Evolutionary conservation across 2,329 filamentous ascomycete species (phyloP).

Genomic region (Pestalotiopsis sp.): DNA sequence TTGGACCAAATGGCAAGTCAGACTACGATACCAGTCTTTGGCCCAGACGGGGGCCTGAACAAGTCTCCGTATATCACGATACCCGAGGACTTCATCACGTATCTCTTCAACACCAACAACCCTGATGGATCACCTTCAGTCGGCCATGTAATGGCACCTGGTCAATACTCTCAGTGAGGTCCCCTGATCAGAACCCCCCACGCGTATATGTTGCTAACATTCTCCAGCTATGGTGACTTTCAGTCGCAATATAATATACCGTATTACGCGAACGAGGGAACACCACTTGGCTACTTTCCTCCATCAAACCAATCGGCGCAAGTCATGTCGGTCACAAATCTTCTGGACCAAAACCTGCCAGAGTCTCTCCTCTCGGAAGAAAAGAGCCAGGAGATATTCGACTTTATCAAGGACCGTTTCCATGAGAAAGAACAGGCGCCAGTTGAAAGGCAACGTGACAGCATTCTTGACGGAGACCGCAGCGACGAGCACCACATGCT

Average conservation of each 20-base stretch:
- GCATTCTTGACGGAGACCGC: slow-evolving; percentile 77
- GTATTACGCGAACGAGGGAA: slow-evolving; percentile 51
- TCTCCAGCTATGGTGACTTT: slow-evolving; percentile 54
- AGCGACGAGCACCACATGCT: slow-evolving; percentile 67
- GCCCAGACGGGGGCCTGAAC: slow-evolving; percentile 74
- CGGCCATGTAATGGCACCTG: slow-evolving; percentile 51
- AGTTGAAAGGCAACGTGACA: slow-evolving; percentile 74
- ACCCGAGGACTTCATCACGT: slow-evolving; percentile 85
- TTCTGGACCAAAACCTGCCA: slow-evolving; percentile 78
- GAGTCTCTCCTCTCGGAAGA: slow-evolving; percentile 84
- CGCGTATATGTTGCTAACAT: slow-evolving; percentile 24
- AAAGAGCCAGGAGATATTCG: slow-evolving; percentile 81
- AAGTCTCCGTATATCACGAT: slow-evolving; percentile 84
- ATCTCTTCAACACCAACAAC: slow-evolving; percentile 74
- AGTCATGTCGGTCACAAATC: slow-evolving; percentile 86
- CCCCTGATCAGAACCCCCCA: not conserved
- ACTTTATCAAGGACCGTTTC: slow-evolving; percentile 80
- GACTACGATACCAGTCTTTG: slow-evolving; percentile 83
- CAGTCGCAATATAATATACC: slow-evolving; percentile 51
- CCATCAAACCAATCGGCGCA: slow-evolving; percentile 65
- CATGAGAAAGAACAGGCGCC: slow-evolving; percentile 78
- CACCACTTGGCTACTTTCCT: slow-evolving; percentile 58
- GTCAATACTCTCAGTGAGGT: slow-evolving; percentile 51
- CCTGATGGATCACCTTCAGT: slow-evolving; percentile 55
- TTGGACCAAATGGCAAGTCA: slow-evolving; percentile 65